Base-by-base conservation (phyloP, 768 basidiomycete genomes). In the Termitomyces sp. region DNA sequence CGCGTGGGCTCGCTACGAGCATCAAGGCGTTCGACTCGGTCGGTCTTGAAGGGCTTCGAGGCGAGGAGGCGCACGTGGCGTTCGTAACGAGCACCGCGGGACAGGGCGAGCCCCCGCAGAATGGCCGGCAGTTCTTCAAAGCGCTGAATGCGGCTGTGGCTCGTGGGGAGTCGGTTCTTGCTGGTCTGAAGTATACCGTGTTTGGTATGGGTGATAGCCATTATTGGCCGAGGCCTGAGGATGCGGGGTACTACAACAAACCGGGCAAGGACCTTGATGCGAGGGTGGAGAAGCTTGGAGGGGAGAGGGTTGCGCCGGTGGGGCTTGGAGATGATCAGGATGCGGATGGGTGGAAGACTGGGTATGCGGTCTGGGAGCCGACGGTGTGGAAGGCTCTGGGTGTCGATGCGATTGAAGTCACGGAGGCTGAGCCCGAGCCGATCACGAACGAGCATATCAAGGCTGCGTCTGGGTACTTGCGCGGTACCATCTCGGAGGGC, bases 361-460 rank as follows among this genome's bases (percentile, higher is more conserved):
- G 95, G 0, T 99, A 98, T 81, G 96, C 91, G 69, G 59, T 81
- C n/a, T 98, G 95, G 94, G 96, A 98, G 68, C 86, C 93, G 33
- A 75, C 80, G 44, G 62, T 98, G 35, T 99, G 97, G 97, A 94
- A 96, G 72, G 89, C 86, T 1, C 77, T 98, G 27, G 94, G 96
- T 48, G 94, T 98, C 43, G 97, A 94, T 69, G 76, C 75, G 15
- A 74, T 98, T 46, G 90, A 97, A 68, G 84, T 98, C 18, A 82
- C 78, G 31, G 97, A 98, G 71, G 88, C 87, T 18, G 95, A 98
- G 67, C 95, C 95, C 0, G 95, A 98, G 63, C 86, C 92, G 1
- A 96, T 99, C 70, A 98, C 97, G 52, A 98, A 98, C 76, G 97
- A 99, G 73, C 94, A 98, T 71, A 98, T 98, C 81, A 99, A 98